A percentile compares a stretch with the other conserved stretches of the same genome.
phyloP scores from a whole-genome alignment of 108 stramenopile species.

The Seminavis robusta region DNA sequence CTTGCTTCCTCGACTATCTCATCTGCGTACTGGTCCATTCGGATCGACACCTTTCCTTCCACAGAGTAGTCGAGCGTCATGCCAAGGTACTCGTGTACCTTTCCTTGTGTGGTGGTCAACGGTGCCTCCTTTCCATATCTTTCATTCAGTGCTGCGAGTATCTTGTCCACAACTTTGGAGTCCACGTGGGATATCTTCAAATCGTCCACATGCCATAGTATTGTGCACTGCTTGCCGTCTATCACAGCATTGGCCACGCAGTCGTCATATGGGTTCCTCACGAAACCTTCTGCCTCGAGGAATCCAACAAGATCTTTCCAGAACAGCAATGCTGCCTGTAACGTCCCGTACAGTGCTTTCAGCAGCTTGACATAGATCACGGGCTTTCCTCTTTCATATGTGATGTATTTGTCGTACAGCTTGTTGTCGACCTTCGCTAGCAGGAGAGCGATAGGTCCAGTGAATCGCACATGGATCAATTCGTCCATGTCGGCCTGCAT shows the following conservation, averaged over 20 bases:
- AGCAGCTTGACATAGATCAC: slow-evolving; percentile 11
- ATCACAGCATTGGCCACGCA: slow-evolving; percentile 31
- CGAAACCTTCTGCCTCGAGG: slow-evolving; percentile 17
- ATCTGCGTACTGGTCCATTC: slow-evolving; percentile 21
- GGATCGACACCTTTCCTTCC: slow-evolving; percentile 5
- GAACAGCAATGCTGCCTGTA: slow-evolving; percentile 16
- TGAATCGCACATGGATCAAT: slow-evolving; percentile 1
- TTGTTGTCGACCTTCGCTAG: slow-evolving; percentile 5
- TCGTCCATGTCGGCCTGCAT: slow-evolving; percentile 35
- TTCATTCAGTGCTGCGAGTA: background rate
- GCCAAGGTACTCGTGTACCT: slow-evolving; percentile 32
- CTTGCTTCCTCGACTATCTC: slow-evolving; percentile 7
- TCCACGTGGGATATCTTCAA: slow-evolving; percentile 29
- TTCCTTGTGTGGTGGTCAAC: slow-evolving; percentile 11
- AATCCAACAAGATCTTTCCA: slow-evolving; percentile 5
- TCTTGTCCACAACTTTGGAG: slow-evolving; percentile 5
- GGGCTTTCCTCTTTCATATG: slow-evolving; percentile 12
- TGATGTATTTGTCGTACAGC: background rate
- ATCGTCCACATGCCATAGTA: slow-evolving; percentile 45
- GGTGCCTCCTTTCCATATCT: slow-evolving; percentile 18
- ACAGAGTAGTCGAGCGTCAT: slow-evolving; percentile 23
- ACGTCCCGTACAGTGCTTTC: slow-evolving; percentile 25
- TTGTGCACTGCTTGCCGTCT: slow-evolving; percentile 26
- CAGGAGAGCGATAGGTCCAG: slow-evolving; percentile 8
- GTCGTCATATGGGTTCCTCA: slow-evolving; percentile 26